Conservation (phyloP, 176 grass and related monocot genomes). For the Musa itinerans region DNA sequence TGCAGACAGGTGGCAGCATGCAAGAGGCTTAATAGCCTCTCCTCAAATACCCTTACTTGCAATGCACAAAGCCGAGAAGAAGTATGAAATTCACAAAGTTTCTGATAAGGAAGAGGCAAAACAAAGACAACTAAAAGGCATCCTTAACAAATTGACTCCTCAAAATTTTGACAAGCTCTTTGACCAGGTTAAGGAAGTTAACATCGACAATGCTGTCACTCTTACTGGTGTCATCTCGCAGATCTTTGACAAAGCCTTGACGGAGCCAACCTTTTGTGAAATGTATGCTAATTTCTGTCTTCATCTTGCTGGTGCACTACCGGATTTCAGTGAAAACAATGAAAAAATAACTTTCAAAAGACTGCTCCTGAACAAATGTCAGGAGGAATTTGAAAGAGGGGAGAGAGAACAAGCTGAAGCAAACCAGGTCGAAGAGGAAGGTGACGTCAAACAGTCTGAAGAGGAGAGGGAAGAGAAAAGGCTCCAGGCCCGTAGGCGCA, state of each 20-base stretch:
- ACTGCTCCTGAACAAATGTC: constrained; percentile 83
- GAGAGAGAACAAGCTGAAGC: constrained; percentile 92
- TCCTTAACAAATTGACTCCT: constrained; percentile 89
- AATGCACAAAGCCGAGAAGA: constrained; percentile 80
- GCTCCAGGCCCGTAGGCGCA: constrained; percentile 58
- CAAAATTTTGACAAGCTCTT: constrained; percentile 98
- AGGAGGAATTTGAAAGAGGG: constrained; percentile 95
- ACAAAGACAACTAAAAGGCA: constrained; percentile 69
- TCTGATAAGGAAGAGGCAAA: constrained; percentile 70
- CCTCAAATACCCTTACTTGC: constrained; percentile 49
- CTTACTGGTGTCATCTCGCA: constrained; percentile 81
- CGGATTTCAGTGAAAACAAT: constrained; percentile 63
- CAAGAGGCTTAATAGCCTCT: constrained; percentile 64
- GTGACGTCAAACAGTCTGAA: constrained; percentile 72
- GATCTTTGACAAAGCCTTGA: constrained; percentile 98
- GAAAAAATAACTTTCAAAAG: constrained; percentile 91
- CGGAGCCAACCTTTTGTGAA: constrained; percentile 94
- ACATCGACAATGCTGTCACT: constrained; percentile 63
- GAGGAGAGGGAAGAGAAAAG: constrained; percentile 78
- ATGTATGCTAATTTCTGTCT: constrained; percentile 93
- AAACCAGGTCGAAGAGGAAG: constrained; percentile 81
- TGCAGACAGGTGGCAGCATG: constrained; percentile 79
- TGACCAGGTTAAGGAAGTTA: constrained; percentile 62
- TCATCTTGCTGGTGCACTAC: constrained; percentile 50
- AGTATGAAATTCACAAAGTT: constrained; percentile 58